Conservation (phyloP, 2,329 filamentous ascomycete genomes). For the Meredithiella fracta region DNA sequence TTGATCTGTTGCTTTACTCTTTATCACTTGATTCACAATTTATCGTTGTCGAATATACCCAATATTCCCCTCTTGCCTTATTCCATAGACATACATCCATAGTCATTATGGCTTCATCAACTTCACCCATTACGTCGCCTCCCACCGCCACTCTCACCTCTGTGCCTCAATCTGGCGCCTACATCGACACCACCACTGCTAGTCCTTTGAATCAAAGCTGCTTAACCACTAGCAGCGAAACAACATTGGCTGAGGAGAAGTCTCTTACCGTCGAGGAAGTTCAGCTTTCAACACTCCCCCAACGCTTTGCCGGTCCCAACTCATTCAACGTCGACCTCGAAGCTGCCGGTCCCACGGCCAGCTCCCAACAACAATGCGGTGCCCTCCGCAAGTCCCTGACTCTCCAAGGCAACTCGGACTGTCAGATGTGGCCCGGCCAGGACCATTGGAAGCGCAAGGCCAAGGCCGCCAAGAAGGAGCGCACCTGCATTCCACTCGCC, state of each 20-base stretch:
- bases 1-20: not conserved
- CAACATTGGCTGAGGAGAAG: constrained; percentile 15
- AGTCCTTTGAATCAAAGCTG: constrained; percentile 6
- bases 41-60: too few relatives aligned
- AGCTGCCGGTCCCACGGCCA: constrained; percentile 28
- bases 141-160: constrained; percentile 6
- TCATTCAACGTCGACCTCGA: constrained; percentile 44
- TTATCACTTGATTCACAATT: not conserved
- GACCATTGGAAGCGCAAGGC: constrained; percentile 44
- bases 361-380: constrained; percentile 18
- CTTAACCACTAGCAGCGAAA: constrained; percentile 13
- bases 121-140: not conserved
- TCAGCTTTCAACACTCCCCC: constrained; percentile 24
- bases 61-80: not conserved
- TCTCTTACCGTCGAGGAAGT: constrained; percentile 22
- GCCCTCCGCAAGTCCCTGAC: constrained; percentile 22
- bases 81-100: not conserved
- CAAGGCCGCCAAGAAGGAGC: constrained; percentile 36
- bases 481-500: constrained; percentile 37
- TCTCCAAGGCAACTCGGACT: constrained; percentile 31
- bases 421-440: constrained; percentile 43
- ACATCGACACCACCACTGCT: constrained; percentile 5
- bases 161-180: constrained; percentile 1
- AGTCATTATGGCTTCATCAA: not conserved
- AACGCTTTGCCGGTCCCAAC: constrained; percentile 20